phyloP scores from a whole-genome alignment of 495 filamentous ascomycete species.

The Geoglossum glabrum region DNA sequence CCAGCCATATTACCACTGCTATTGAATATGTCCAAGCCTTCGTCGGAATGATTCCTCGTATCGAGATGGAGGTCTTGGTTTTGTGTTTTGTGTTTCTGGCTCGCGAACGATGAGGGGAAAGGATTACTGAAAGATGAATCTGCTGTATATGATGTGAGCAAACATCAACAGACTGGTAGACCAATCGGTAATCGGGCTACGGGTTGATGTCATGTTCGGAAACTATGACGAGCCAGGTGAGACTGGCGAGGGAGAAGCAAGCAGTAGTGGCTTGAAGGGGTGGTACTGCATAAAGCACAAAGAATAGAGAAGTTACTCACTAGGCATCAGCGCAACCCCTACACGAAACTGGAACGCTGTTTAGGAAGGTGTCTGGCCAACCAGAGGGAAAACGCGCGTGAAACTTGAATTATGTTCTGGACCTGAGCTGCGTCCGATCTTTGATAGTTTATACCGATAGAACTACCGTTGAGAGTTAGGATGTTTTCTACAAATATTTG shows the following conservation, averaged over 20 bases:
- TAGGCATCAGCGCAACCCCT: slow-evolving; percentile 1
- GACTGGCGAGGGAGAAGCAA: background rate
- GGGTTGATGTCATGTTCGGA: background rate
- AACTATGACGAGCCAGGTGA: background rate
- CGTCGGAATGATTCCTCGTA: slow-evolving; percentile 17
- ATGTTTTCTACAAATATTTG: background rate
- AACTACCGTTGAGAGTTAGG: background rate
- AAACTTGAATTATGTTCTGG: background rate
- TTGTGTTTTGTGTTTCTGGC: background rate
- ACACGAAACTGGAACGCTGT: background rate
- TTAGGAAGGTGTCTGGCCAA: background rate
- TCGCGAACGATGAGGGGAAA: background rate
- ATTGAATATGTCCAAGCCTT: slow-evolving; percentile 20
- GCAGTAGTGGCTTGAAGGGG: background rate
- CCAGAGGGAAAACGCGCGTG: background rate
- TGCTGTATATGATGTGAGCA: background rate
- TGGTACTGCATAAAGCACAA: background rate
- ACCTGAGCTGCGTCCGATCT: background rate
- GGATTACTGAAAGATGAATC: slow-evolving; percentile 2
- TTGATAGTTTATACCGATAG: background rate
- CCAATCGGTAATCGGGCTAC: background rate
- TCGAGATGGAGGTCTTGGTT: slow-evolving; percentile 16
- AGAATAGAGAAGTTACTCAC: background rate
- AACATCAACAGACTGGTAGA: background rate
- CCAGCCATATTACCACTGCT: slow-evolving; percentile 20